A percentile compares a stretch with the other conserved stretches of the same genome.
These are phyloP conservation scores for Alternaria gansuensis DNA, from an alignment of 2,329 filamentous ascomycete species.

Conservation along the genomic window DNA sequence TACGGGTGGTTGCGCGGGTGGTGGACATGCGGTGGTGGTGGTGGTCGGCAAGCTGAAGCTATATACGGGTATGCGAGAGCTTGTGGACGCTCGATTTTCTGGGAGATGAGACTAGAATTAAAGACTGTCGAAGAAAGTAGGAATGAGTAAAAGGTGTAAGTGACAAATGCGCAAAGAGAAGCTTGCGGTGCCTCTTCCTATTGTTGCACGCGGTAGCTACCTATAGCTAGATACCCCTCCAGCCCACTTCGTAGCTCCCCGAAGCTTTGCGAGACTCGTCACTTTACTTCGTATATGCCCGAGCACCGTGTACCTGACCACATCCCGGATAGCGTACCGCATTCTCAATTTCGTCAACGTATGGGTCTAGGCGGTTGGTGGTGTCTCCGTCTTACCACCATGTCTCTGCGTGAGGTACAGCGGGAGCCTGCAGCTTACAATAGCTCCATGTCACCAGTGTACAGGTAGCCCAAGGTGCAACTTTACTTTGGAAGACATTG, in stretches of 20 bases:
- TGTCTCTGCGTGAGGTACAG: neutral
- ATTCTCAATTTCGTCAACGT: neutral
- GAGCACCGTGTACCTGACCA: slow-evolving; percentile 3
- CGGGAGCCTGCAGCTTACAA: neutral
- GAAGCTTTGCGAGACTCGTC: slow-evolving; percentile 1
- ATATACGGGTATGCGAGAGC: neutral
- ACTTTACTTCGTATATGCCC: slow-evolving; percentile 1
- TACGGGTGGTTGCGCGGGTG: slow-evolving; percentile 27
- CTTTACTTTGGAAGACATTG: neutral
- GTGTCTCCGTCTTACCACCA: neutral
- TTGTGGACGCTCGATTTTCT: neutral
- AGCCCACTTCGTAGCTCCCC: slow-evolving; percentile 14
- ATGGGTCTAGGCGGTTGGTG: neutral
- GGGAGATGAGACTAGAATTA: neutral
- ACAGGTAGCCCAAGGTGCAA: neutral
- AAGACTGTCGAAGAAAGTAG: neutral
- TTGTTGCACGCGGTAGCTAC: slow-evolving; percentile 6
- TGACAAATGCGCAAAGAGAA: neutral
- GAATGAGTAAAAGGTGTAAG: neutral
- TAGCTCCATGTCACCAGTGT: neutral
- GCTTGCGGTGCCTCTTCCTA: neutral
- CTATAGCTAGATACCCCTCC: slow-evolving; percentile 16
- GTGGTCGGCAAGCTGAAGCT: neutral
- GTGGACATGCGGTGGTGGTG: slow-evolving; percentile 27
- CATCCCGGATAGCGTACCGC: neutral